phyloP scores from a whole-genome alignment of 805 yeast species.

The Starmerella apis region DNA sequence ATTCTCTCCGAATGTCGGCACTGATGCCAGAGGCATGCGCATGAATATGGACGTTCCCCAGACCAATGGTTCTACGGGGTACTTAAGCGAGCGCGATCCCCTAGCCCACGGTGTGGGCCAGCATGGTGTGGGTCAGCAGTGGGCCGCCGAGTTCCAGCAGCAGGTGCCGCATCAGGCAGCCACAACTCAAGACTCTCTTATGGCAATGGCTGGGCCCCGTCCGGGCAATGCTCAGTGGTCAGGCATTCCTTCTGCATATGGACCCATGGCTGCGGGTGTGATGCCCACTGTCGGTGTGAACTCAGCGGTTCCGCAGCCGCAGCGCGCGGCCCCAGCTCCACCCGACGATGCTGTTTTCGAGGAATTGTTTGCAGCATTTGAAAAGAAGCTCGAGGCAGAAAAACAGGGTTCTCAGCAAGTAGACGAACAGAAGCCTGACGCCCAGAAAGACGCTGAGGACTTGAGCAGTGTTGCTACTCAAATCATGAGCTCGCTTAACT shows the following conservation, averaged over 20 bases:
- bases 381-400: conserved; percentile 15
- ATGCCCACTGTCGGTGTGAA: background rate
- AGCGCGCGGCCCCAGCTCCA: background rate
- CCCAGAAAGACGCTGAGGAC: conserved; percentile 8
- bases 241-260: background rate
- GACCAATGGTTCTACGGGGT: conserved; percentile 1
- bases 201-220: background rate
- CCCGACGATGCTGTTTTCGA: conserved; percentile 11
- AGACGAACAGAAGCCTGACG: background rate
- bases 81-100: conserved; percentile 9
- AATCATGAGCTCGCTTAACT: conserved; percentile 7
- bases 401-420: background rate
- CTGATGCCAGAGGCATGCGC: background rate
- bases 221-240: background rate
- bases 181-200: conserved; percentile 9
- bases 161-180: background rate
- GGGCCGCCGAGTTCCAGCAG: conserved; percentile 14
- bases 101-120: conserved; percentile 5
- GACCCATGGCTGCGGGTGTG: background rate
- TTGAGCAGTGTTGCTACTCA: conserved; percentile 20
- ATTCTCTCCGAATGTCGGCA: background rate
- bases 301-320: background rate
- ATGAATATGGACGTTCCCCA: background rate
- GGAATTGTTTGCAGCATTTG: conserved; percentile 21
- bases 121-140: background rate